Evolutionary conservation across 257 asterid species (phyloP).

Genomic region (Penstemon barbatus): DNA sequence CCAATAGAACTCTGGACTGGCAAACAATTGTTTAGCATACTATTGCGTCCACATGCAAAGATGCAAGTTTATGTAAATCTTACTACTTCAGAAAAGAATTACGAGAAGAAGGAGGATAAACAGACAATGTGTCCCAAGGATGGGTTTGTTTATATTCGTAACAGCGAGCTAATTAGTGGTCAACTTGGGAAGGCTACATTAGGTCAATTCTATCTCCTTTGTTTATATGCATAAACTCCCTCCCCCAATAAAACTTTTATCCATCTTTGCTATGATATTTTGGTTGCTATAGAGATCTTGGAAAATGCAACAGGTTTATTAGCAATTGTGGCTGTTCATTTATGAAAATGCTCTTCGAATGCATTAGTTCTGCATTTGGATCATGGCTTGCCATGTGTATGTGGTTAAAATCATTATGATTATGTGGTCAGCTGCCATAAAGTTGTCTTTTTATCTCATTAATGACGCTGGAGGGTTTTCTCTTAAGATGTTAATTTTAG

Average conservation of each 20-base stretch:
- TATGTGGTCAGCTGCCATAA: too few relatives aligned
- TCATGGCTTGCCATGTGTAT: background rate
- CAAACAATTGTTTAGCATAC: conserved; percentile 76
- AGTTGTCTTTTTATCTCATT: too few relatives aligned
- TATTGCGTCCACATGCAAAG: conserved; percentile 76
- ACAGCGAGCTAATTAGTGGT: conserved; percentile 91
- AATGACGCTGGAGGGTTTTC: too few relatives aligned
- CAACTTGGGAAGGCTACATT: conserved; percentile 97
- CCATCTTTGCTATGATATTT: background rate
- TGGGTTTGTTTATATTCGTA: conserved; percentile 87
- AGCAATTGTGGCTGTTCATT: conserved; percentile 4
- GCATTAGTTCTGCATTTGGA: conserved; percentile 6
- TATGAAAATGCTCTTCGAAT: conserved; percentile 6
- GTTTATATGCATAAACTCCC: conserved; percentile 9
- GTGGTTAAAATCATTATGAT: background rate
- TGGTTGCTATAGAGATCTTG: conserved; percentile 16
- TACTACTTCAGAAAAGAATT: conserved; percentile 75
- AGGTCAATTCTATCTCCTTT: conserved; percentile 49
- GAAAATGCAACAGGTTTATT: conserved; percentile 1
- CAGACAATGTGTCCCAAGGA: conserved; percentile 82
- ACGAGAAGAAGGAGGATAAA: conserved; percentile 38
- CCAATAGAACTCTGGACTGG: conserved; percentile 99
- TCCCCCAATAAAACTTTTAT: background rate
- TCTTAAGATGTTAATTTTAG: too few relatives aligned
- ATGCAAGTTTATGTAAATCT: conserved; percentile 82